Percentiles rank a stretch among this genome's conserved stretches.
Evolutionary conservation across 1,139 yeast species (phyloP).

Genomic region (Komagataea norvegica): DNA sequence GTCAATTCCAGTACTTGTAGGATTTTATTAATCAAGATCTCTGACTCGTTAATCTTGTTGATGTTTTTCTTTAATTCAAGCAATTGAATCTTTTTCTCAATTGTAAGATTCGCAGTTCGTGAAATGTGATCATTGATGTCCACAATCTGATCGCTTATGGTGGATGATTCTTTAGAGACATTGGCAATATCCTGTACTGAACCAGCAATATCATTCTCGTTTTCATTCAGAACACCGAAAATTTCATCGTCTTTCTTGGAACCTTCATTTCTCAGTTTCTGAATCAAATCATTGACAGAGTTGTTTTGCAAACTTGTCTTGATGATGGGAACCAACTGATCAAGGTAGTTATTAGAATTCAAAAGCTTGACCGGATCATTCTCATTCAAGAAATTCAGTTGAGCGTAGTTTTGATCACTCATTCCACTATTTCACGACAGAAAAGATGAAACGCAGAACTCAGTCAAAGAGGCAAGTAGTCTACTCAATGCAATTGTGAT

Average conservation of each 20-base stretch:
- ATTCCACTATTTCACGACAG: no score
- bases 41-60: constrained; percentile 59
- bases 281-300: constrained; percentile 53
- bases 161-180: constrained; percentile 51
- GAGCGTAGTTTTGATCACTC: constrained; percentile 2
- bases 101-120: constrained; percentile 59
- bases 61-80: constrained; percentile 55
- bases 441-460: no score
- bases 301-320: constrained; percentile 58
- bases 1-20: constrained; percentile 82
- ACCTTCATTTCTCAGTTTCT: constrained; percentile 52
- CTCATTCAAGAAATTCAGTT: constrained; percentile 18
- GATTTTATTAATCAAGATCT: constrained; percentile 58
- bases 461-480: no score
- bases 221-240: constrained; percentile 54
- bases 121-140: constrained; percentile 50
- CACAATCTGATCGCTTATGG: constrained; percentile 48
- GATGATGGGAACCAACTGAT: constrained; percentile 76
- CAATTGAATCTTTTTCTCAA: constrained; percentile 51
- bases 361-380: constrained; percentile 34
- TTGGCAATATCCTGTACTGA: constrained; percentile 53
- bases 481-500: no score
- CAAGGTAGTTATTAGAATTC: constrained; percentile 67
- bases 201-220: constrained; percentile 53
- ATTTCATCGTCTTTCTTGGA: constrained; percentile 60